Evolutionary conservation across 352 stramenopile genomes (phyloP).

Genomic region (Phytophthora sp.): DNA sequence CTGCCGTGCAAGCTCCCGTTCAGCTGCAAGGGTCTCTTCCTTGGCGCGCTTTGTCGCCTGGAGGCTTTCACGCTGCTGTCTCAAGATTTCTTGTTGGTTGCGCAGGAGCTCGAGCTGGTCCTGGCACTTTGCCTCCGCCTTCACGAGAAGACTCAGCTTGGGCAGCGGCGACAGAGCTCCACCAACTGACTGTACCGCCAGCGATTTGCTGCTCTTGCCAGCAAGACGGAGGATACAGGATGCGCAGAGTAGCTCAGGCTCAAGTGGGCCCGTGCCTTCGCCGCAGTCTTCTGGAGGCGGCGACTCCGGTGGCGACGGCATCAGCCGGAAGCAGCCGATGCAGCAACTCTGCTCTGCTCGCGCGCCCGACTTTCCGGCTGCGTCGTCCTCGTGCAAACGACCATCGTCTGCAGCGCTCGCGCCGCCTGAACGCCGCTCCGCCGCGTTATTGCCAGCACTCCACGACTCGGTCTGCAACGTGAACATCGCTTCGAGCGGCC

Average conservation of each 20-base stretch:
- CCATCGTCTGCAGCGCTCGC: background rate
- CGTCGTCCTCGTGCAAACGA: background rate
- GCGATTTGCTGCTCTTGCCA: slow-evolving; percentile 3
- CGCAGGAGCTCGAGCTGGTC: slow-evolving; percentile 56
- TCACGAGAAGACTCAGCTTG: slow-evolving; percentile 56
- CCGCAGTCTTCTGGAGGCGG: slow-evolving; percentile 3
- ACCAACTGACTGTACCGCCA: background rate
- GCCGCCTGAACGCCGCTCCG: background rate
- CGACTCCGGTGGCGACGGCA: slow-evolving; percentile 14
- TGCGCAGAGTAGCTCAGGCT: slow-evolving; percentile 33
- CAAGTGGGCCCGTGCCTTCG: background rate
- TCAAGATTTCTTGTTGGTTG: slow-evolving; percentile 50
- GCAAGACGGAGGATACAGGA: slow-evolving; percentile 33
- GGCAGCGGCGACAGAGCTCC: slow-evolving; percentile 37
- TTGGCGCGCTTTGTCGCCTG: slow-evolving; percentile 42
- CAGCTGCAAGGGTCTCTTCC: slow-evolving; percentile 32
- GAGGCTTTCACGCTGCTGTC: slow-evolving; percentile 52
- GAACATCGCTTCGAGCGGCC: slow-evolving; percentile 4
- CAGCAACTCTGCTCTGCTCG: slow-evolving; percentile 24
- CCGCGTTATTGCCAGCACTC: background rate
- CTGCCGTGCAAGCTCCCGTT: slow-evolving; percentile 38
- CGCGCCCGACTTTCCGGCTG: background rate
- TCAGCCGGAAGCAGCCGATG: slow-evolving; percentile 45
- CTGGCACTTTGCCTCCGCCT: slow-evolving; percentile 62
- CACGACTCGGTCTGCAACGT: background rate